phyloP scores from a whole-genome alignment of 2,329 filamentous ascomycete species.

The Colletotrichum nymphaeae region DNA sequence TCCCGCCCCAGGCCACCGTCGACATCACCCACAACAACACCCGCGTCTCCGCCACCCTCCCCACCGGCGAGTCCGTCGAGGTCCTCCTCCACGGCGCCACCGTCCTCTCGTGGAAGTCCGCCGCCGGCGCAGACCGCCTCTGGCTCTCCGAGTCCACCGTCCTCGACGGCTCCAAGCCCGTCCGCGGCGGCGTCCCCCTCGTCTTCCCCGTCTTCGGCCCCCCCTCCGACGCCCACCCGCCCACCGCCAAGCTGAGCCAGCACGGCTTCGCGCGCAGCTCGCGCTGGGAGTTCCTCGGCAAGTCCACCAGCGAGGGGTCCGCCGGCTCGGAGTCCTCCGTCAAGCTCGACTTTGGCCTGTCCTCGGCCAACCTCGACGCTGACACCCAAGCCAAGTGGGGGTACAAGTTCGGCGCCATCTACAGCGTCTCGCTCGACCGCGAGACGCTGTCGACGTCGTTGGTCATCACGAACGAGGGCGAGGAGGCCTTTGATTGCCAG shows the following conservation, averaged over 20 bases:
- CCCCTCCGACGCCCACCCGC: slow-evolving; percentile 74
- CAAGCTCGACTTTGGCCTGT: slow-evolving; percentile 96
- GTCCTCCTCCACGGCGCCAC: slow-evolving; percentile 93
- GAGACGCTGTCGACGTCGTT: slow-evolving; percentile 83
- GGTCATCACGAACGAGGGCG: slow-evolving; percentile 89
- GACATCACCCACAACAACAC: slow-evolving; percentile 77
- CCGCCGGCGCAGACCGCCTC: slow-evolving; percentile 81
- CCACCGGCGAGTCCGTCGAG: slow-evolving; percentile 87
- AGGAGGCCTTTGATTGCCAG: slow-evolving; percentile 88
- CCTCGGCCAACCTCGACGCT: slow-evolving; percentile 75
- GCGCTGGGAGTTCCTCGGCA: slow-evolving; percentile 94
- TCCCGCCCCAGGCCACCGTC: slow-evolving; percentile 81
- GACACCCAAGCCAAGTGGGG: slow-evolving; percentile 81
- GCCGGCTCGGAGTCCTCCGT: slow-evolving; percentile 61
- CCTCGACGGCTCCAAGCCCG: slow-evolving; percentile 88
- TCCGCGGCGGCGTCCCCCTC: slow-evolving; percentile 90
- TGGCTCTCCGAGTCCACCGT: slow-evolving; percentile 85
- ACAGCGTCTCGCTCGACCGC: slow-evolving; percentile 87
- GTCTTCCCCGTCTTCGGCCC: slow-evolving; percentile 96
- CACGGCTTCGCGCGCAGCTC: slow-evolving; percentile 94
- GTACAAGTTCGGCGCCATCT: slow-evolving; percentile 88
- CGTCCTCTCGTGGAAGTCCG: slow-evolving; percentile 91
- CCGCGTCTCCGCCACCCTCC: slow-evolving; percentile 82
- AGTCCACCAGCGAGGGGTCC: slow-evolving; percentile 67
- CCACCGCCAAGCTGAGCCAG: slow-evolving; percentile 85